Evolutionary conservation across 2,329 filamentous ascomycete species (phyloP).

Genomic region (Gaeumannomyces tritici): DNA sequence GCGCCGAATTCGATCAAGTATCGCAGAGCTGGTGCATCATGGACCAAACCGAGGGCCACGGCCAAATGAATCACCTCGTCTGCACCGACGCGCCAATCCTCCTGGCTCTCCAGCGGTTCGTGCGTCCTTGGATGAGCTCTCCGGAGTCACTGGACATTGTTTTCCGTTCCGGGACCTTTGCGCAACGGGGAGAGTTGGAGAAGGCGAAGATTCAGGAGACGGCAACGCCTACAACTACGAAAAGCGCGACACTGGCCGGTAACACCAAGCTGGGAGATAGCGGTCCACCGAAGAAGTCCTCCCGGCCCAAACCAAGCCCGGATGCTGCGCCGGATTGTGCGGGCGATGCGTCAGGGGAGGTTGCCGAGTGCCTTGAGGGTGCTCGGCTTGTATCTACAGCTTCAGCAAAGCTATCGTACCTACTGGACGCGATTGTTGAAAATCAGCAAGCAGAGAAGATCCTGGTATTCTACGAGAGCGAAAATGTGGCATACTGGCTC

Average conservation of each 20-base stretch:
- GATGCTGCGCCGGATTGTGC: not conserved
- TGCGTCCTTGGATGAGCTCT: slow-evolving; percentile 34
- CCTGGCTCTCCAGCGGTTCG: slow-evolving; percentile 38
- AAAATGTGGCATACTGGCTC: slow-evolving; percentile 80
- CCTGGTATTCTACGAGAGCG: slow-evolving; percentile 83
- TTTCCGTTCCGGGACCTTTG: slow-evolving; percentile 34
- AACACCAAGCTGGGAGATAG: slow-evolving; percentile 32
- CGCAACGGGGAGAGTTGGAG: slow-evolving; percentile 18
- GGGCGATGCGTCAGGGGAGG: slow-evolving; percentile 6
- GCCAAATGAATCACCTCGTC: slow-evolving; percentile 13
- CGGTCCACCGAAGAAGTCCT: slow-evolving; percentile 16
- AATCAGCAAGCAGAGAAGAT: slow-evolving; percentile 72
- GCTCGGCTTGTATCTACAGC: slow-evolving; percentile 67
- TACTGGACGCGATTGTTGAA: slow-evolving; percentile 61
- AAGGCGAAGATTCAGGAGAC: slow-evolving; percentile 7
- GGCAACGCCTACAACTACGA: not conserved
- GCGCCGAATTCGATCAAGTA: slow-evolving; percentile 26
- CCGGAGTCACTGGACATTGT: slow-evolving; percentile 35
- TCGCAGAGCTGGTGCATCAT: slow-evolving; percentile 58
- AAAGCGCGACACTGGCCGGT: slow-evolving; percentile 21
- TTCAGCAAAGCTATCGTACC: slow-evolving; percentile 80
- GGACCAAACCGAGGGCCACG: slow-evolving; percentile 32
- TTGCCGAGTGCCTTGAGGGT: slow-evolving; percentile 40
- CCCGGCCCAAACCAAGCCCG: slow-evolving; percentile 9
- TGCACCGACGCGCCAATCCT: slow-evolving; percentile 42